These are phyloP conservation scores for Trichoderma erinaceum DNA, from an alignment of 495 filamentous ascomycete species.

Conservation along the genomic window DNA sequence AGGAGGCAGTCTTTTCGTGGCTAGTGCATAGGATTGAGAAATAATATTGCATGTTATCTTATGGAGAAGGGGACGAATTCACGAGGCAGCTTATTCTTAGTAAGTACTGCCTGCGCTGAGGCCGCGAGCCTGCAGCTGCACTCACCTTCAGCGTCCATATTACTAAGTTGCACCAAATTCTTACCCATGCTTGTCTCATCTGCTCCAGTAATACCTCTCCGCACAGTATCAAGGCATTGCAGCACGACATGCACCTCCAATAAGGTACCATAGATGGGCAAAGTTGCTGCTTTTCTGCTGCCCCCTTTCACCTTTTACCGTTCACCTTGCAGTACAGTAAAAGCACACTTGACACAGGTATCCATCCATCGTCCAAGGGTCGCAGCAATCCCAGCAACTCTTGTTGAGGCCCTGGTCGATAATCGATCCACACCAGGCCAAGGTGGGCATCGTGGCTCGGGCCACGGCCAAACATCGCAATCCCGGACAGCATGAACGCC, in stretches of 20 bases:
- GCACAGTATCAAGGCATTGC: not conserved
- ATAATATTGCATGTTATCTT: no score
- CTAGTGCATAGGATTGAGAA: no score
- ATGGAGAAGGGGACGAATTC: no score
- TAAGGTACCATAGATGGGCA: not conserved
- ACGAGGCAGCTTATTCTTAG: no score
- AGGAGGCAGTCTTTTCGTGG: no score
- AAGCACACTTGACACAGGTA: not conserved
- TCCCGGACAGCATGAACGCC: not conserved
- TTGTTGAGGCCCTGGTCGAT: not conserved
- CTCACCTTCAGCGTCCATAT: not conserved
- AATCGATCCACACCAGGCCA: not conserved
- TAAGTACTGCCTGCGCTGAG: not conserved
- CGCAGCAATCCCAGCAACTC: not conserved
- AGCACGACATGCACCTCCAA: not conserved
- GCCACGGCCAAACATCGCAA: not conserved
- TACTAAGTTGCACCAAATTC: not conserved
- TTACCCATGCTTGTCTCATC: not conserved
- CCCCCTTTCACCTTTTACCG: no score
- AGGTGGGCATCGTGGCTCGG: slow-evolving; percentile 2
- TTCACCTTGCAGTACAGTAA: no score
- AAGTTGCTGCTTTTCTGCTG: no score
- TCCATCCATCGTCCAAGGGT: not conserved
- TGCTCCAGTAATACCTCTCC: not conserved
- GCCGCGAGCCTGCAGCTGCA: not conserved